Base-by-base conservation (phyloP, 768 basidiomycete genomes). In the Cystofilobasidium bisporidii region DNA sequence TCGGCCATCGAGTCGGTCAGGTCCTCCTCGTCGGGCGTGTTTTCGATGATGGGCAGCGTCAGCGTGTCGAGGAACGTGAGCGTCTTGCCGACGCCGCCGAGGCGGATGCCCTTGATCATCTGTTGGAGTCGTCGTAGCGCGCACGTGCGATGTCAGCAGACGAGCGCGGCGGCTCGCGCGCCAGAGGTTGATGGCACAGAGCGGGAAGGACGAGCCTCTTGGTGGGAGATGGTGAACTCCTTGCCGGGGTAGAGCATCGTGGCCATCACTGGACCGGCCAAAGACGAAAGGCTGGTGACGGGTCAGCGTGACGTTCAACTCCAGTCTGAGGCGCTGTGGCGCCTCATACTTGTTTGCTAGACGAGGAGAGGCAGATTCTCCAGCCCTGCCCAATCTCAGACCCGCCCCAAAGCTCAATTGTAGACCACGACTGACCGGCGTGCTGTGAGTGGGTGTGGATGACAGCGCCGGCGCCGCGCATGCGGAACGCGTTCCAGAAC, bases 361-460 rank as follows among this genome's bases (percentile, higher is more conserved):
- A n/a, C n/a, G n/a, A n/a, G n/a, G n/a, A n/a, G n/a, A n/a, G n/a
- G n/a, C n/a, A n/a, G n/a, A n/a, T n/a, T n/a, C n/a, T n/a, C n/a
- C n/a, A n/a, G n/a, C n/a, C n/a, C n/a, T n/a, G n/a, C n/a, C n/a
- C n/a, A n/a, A n/a, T n/a, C n/a, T n/a, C n/a, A n/a, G n/a, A n/a
- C n/a, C n/a, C n/a, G n/a, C n/a, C n/a, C n/a, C n/a, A n/a, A n/a
- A n/a, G n/a, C n/a, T n/a, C n/a, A n/a, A 36, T 36, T 5, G 6
- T 12, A 12, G 36, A 12, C 12, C 36, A 43, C 10, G 43, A 63
- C 75, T 61, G 38, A 74, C 90, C 76, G 26, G 77, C 77, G 75
- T 91, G 84, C 75, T 92, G 90, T 0, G 87, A 89, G 74, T 92
- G 91, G 0, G 90, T 92, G 74, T 92, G 91, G 70, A 93, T 90